Percentiles rank a stretch among this genome's conserved stretches.
phyloP scores from a whole-genome alignment of 208 protist genomes.

The Kentomonas sorsogonicus region DNA sequence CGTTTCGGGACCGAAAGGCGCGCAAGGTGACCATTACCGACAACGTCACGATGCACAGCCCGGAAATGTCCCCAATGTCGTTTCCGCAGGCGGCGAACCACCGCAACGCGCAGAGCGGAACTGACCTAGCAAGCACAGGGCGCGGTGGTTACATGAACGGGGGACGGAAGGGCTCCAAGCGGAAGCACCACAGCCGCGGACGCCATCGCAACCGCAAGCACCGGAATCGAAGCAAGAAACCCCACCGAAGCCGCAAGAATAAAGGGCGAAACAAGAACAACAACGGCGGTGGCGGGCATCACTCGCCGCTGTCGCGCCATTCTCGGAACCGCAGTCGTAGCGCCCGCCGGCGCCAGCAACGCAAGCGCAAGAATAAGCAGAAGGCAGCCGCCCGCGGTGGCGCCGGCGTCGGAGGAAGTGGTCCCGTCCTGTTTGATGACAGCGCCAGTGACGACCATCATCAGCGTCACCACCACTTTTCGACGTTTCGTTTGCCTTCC shows the following conservation, averaged over 20 bases:
- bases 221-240: not conserved
- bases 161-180: not conserved
- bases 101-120: no score
- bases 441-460: not conserved
- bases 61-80: no score
- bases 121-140: no score
- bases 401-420: not conserved
- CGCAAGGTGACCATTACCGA: no score
- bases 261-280: not conserved
- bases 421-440: not conserved
- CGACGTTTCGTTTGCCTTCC: no score
- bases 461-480: not conserved
- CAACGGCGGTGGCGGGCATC: not conserved
- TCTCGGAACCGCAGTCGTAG: slow-evolving; percentile 2
- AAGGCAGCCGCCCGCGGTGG: not conserved
- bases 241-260: no score
- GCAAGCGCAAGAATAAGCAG: slow-evolving; percentile 5
- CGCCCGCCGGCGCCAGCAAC: slow-evolving; percentile 1
- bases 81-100: no score
- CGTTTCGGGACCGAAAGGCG: no score
- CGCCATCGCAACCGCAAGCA: not conserved
- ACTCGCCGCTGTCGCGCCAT: not conserved
- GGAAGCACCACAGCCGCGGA: not conserved
- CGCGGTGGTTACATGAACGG: no score
- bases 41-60: no score